A percentile compares a stretch with the other conserved stretches of the same genome.
Conservation (phyloP, 106 monocot genomes). For the Allium cepa region DNA sequence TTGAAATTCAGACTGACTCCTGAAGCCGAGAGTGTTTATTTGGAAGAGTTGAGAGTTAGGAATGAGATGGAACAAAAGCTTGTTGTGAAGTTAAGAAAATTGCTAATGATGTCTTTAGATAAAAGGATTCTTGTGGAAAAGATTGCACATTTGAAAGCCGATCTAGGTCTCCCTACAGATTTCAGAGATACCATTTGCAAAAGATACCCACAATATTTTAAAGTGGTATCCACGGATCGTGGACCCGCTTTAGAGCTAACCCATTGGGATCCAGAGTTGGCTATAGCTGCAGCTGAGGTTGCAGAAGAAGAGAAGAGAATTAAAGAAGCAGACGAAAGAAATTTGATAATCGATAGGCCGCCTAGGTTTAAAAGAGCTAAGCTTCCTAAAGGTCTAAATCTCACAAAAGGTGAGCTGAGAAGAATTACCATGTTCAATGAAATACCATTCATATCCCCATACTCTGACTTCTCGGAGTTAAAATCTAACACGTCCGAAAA, state of each 20-base stretch:
- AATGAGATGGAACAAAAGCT: slow-evolving; percentile 72
- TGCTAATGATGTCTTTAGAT: slow-evolving; percentile 94
- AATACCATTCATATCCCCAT: slow-evolving; percentile 87
- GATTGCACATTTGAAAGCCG: slow-evolving; percentile 76
- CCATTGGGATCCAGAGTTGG: slow-evolving; percentile 78
- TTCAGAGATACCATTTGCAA: slow-evolving; percentile 65
- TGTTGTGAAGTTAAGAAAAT: slow-evolving; percentile 68
- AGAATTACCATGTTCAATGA: slow-evolving; percentile 65
- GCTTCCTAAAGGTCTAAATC: slow-evolving; percentile 70
- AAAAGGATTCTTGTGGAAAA: slow-evolving; percentile 76
- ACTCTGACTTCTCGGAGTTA: slow-evolving; percentile 73
- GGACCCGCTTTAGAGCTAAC: slow-evolving; percentile 88
- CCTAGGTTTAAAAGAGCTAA: slow-evolving; percentile 74
- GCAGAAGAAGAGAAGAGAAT: slow-evolving; percentile 63
- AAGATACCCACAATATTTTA: slow-evolving; percentile 88
- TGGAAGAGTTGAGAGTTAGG: slow-evolving; percentile 69
- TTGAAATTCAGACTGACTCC: slow-evolving; percentile 72
- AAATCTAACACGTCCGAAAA: slow-evolving; percentile 59
- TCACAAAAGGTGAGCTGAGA: slow-evolving; percentile 82
- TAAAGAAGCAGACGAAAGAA: slow-evolving; percentile 59
- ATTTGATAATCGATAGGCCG: slow-evolving; percentile 83
- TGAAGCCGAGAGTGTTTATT: slow-evolving; percentile 69
- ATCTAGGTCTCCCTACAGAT: slow-evolving; percentile 76
- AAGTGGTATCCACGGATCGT: slow-evolving; percentile 60
- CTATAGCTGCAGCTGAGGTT: slow-evolving; percentile 69